Percentiles rank a stretch among this genome's conserved stretches.
Evolutionary conservation across 495 filamentous ascomycete genomes (phyloP).

Genomic region (Annulohypoxylon stygium): DNA sequence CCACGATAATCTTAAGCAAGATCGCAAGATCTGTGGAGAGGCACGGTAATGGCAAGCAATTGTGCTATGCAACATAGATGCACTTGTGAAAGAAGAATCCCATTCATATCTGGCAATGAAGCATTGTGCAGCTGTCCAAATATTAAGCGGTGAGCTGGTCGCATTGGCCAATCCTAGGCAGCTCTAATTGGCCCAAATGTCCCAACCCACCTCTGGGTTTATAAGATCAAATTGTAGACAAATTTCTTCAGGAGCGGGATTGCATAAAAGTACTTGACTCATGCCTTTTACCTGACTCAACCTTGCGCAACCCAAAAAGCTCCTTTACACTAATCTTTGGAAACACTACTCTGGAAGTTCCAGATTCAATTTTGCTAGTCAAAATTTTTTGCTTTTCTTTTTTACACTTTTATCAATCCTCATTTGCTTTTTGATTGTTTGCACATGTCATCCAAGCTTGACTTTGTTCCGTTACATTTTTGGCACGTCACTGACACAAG

Average conservation of each 20-base stretch:
- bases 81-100: too few species aligned
- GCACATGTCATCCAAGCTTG: neutral
- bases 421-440: neutral
- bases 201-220: neutral
- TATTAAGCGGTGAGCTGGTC: neutral
- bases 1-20: too few species aligned
- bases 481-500: neutral
- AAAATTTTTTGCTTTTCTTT: neutral
- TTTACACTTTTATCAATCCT: neutral
- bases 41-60: too few species aligned
- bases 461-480: neutral
- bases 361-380: conserved; percentile 46
- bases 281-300: conserved; percentile 52
- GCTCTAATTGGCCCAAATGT: neutral
- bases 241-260: conserved; percentile 44
- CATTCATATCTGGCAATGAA: neutral
- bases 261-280: conserved; percentile 50
- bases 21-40: too few species aligned
- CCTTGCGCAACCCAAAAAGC: conserved; percentile 48
- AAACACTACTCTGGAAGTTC: conserved; percentile 42
- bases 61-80: too few species aligned
- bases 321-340: conserved; percentile 50
- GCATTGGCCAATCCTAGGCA: neutral
- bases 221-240: conserved; percentile 1
- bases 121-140: neutral